phyloP scores from a whole-genome alignment of 2,329 filamentous ascomycete genomes.

The Colletotrichum brevisporum region DNA sequence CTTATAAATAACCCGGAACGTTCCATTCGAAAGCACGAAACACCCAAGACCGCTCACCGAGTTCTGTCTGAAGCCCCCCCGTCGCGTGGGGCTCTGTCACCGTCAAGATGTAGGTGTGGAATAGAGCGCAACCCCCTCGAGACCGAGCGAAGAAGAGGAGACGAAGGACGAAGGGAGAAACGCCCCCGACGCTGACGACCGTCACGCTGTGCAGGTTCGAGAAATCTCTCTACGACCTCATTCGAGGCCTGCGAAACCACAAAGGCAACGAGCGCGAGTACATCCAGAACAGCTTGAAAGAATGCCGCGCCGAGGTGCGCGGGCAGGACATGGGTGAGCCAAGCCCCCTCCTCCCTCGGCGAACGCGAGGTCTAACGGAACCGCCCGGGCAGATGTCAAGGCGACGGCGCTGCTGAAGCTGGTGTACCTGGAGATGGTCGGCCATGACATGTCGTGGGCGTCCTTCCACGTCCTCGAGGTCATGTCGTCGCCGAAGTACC shows the following conservation, averaged over 20 bases:
- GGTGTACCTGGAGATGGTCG: constrained; percentile 98
- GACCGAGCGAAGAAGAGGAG: not conserved
- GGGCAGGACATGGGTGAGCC: constrained; percentile 90
- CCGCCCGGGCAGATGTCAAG: constrained; percentile 81
- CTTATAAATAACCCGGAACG: constrained; percentile 7
- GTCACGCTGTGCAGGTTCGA: constrained; percentile 81
- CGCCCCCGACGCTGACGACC: constrained; percentile 2
- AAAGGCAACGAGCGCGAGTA: constrained; percentile 97
- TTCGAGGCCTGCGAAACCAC: constrained; percentile 93
- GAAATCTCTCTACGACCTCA: constrained; percentile 99
- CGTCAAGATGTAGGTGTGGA: constrained; percentile 35
- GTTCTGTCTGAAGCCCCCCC: constrained; percentile 15
- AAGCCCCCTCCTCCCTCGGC: constrained; percentile 5
- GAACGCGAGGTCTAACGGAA: constrained; percentile 30
- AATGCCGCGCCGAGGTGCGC: constrained; percentile 94
- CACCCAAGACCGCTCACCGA: not conserved
- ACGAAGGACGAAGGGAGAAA: not conserved
- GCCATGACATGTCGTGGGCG: constrained; percentile 99
- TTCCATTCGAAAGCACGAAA: constrained; percentile 5
- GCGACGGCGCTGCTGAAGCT: constrained; percentile 95
- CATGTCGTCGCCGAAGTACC: constrained; percentile 96
- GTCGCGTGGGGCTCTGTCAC: constrained; percentile 31
- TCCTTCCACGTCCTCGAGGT: constrained; percentile 98
- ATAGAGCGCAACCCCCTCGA: constrained; percentile 2
- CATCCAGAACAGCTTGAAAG: constrained; percentile 91